Conservation (phyloP, 2,329 filamentous ascomycete genomes). For the Aspergillus sojae region DNA sequence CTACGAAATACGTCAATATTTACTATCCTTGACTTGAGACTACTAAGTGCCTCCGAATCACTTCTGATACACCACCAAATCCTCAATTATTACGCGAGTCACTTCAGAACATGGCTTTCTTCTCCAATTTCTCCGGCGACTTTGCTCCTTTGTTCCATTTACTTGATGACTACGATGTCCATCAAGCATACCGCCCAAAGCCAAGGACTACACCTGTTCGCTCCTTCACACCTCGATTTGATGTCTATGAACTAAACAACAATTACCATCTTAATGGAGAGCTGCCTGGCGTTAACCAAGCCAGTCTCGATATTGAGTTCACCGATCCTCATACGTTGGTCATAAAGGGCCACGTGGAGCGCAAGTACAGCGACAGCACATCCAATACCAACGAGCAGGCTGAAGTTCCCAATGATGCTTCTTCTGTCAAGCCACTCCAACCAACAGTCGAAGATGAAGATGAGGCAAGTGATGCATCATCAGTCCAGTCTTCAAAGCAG, state of each 20-base stretch:
- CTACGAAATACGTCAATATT: background rate
- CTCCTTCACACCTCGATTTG: constrained; percentile 45
- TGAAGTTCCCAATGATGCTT: constrained; percentile 22
- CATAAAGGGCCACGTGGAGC: constrained; percentile 45
- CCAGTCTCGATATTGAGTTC: constrained; percentile 51
- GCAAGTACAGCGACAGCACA: constrained; percentile 27
- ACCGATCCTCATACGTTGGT: constrained; percentile 48
- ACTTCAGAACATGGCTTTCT: constrained; percentile 40
- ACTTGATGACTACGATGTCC: constrained; percentile 44
- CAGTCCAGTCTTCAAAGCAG: constrained; percentile 29
- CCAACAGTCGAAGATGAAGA: constrained; percentile 59
- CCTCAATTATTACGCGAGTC: background rate
- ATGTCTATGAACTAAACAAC: constrained; percentile 46
- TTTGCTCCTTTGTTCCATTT: constrained; percentile 47
- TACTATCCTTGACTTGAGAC: background rate
- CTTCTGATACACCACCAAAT: background rate
- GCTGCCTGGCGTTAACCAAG: constrained; percentile 47
- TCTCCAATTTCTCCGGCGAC: constrained; percentile 39
- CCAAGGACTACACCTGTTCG: constrained; percentile 22
- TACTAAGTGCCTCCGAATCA: background rate
- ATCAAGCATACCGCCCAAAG: constrained; percentile 29
- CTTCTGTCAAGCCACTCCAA: constrained; percentile 38
- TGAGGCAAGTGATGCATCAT: constrained; percentile 26
- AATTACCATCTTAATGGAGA: constrained; percentile 50
- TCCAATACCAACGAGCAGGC: constrained; percentile 23